Percentiles rank a stretch among this genome's conserved stretches.
Evolutionary conservation across 1,284 basidiomycete genomes (phyloP).

Genomic region (Cerioporus squamosus): DNA sequence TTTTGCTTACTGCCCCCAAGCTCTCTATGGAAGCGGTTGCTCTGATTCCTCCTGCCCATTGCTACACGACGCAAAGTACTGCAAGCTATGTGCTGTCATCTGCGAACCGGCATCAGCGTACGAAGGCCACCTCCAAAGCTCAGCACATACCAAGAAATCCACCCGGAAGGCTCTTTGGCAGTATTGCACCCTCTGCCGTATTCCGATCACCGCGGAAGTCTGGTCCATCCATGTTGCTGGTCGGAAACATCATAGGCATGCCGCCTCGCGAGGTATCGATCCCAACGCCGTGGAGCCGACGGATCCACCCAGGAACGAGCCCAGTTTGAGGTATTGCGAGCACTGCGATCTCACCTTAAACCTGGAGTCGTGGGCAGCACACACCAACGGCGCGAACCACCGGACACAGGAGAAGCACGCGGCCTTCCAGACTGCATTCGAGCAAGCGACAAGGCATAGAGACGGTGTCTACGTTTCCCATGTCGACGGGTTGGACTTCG

Average conservation of each 20-base stretch:
- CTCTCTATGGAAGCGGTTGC: conserved; percentile 2
- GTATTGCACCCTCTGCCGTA: neutral
- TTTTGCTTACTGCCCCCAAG: neutral
- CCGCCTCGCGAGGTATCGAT: neutral
- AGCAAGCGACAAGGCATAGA: too few relatives aligned
- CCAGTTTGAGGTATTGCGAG: too few relatives aligned
- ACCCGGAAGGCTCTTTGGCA: neutral
- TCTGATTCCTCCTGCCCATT: neutral
- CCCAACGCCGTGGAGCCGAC: neutral
- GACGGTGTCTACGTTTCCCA: too few relatives aligned
- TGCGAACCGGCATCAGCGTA: neutral
- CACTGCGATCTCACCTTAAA: too few relatives aligned
- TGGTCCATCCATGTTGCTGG: neutral
- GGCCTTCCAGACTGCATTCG: too few relatives aligned
- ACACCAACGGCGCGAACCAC: too few relatives aligned
- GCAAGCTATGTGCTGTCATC: conserved; percentile 1
- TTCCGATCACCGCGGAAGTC: neutral
- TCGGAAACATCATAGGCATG: neutral
- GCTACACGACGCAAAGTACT: neutral
- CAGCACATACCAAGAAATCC: conserved; percentile 40
- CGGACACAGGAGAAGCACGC: too few relatives aligned
- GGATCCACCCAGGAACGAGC: too few relatives aligned
- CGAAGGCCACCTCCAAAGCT: conserved; percentile 46
- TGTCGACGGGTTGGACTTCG: too few relatives aligned
- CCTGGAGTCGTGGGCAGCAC: too few relatives aligned